These are phyloP conservation scores for Umbelopsis ramanniana DNA, from an alignment of 192 early-diverging fungal species.

Conservation along the genomic window DNA sequence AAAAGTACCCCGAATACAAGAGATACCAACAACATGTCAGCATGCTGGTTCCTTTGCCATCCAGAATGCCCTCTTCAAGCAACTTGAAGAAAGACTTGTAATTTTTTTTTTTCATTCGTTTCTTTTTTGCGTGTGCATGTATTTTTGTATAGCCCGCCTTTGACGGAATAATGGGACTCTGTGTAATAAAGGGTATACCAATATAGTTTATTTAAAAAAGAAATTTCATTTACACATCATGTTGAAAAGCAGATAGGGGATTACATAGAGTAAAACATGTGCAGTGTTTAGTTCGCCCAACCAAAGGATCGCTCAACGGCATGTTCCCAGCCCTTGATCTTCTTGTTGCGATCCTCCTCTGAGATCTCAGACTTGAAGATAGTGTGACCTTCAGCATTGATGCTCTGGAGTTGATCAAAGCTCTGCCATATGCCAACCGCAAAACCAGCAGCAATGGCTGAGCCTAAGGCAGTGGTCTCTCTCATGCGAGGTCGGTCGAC, in stretches of 20 bases:
- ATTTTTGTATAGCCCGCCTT: too few relatives aligned
- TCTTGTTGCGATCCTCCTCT: slow-evolving; percentile 59
- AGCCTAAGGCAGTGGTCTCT: slow-evolving; percentile 91
- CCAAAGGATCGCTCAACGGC: slow-evolving; percentile 72
- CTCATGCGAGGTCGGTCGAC: slow-evolving; percentile 85
- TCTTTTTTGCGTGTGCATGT: not conserved
- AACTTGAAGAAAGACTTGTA: not conserved
- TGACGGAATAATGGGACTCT: too few relatives aligned
- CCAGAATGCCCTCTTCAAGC: slow-evolving; percentile 10
- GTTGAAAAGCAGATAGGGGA: not conserved
- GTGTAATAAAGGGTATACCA: slow-evolving; percentile 12
- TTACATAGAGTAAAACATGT: not conserved
- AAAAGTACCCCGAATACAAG: slow-evolving; percentile 81
- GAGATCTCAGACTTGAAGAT: slow-evolving; percentile 53
- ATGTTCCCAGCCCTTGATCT: slow-evolving; percentile 73
- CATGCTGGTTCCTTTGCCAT: slow-evolving; percentile 53
- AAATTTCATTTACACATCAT: slow-evolving; percentile 14
- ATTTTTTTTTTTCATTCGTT: not conserved
- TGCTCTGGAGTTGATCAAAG: slow-evolving; percentile 56
- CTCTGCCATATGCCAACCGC: slow-evolving; percentile 68
- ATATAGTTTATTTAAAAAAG: slow-evolving; percentile 3
- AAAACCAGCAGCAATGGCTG: slow-evolving; percentile 88
- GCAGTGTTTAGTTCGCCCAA: slow-evolving; percentile 46
- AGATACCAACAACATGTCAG: slow-evolving; percentile 66
- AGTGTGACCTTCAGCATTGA: slow-evolving; percentile 53